Base-by-base conservation (phyloP, 1,284 basidiomycete species). In the Exobasidium rhododendri region DNA sequence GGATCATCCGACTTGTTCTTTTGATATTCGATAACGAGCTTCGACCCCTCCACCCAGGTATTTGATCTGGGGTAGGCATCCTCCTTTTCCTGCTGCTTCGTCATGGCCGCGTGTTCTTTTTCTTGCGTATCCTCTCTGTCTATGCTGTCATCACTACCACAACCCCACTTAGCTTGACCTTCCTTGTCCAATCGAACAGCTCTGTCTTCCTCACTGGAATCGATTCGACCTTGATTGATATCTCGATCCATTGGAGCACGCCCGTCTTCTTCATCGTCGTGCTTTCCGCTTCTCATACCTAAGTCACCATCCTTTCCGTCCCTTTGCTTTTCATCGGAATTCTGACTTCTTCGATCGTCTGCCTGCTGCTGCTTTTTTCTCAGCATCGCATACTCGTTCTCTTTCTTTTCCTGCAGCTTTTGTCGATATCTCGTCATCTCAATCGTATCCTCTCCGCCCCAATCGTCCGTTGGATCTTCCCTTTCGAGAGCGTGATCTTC, bases 21-120 rank as follows among this genome's bases (percentile, higher is more conserved):
- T 58, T 71, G 71, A 59, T 76, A 69, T 56, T 79, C 75, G 43
- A 78, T 59, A 20, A 79, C 66, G 4, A 79, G 63, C 10, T 74
- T 66, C 59, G 69, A 57, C 2, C 78, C 78, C 56, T 79, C 77
- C 17, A 77, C 64, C 77, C 77, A 79, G 35, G 74, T 64, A 24
- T 66, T 64, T 6, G 69, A 59, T 22, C 61, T 65, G 1, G 77
- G 76, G 64, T 70, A 77, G 3, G 61, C 44, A 10, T 52, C n/a
- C 24, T 68, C 55, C 13, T 68, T 35, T 22, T 66, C 54, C 28
- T 52, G 7, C 17, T 54, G n/a, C 2, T 35, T 24, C n/a, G 40
- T 47, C 4, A 63, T 29, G 29, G 11, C 11, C 24, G 24, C 40
- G 2, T 40, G n/a, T 24, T 57, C 59, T 6, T 30, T 32, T 45